Evolutionary conservation across 1,284 basidiomycete species (phyloP).

Genomic region (Ceratobasidium theobromae): DNA sequence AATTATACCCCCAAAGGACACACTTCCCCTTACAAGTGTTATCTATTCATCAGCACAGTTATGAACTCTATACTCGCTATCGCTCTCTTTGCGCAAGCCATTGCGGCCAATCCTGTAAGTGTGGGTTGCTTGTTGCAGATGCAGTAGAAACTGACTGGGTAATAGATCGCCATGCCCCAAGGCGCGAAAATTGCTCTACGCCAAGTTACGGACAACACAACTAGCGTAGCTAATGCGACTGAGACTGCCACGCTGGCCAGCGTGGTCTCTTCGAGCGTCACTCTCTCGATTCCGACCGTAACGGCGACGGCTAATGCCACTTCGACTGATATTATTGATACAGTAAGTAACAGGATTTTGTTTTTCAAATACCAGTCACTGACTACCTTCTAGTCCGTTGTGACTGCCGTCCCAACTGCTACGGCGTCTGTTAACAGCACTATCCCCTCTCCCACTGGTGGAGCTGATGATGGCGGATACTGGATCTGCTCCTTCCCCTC

Average conservation of each 20-base stretch:
- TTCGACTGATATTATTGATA: neutral
- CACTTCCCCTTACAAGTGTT: neutral
- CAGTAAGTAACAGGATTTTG: neutral
- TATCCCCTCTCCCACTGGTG: neutral
- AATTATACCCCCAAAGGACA: neutral
- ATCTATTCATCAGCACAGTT: neutral
- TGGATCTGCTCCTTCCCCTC: slow-evolving; percentile 12
- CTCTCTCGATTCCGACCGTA: neutral
- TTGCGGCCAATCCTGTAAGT: slow-evolving; percentile 21
- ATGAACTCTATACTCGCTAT: slow-evolving; percentile 20
- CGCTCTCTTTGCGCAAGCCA: slow-evolving; percentile 13
- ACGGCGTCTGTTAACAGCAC: neutral
- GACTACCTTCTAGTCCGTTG: neutral
- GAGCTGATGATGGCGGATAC: neutral
- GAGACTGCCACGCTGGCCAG: neutral
- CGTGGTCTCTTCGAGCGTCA: neutral
- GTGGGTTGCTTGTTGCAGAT: neutral
- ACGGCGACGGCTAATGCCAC: neutral
- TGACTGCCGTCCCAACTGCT: neutral
- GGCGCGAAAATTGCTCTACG: neutral
- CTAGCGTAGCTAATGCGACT: neutral
- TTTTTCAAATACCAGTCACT: too few relatives aligned
- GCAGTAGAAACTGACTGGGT: neutral
- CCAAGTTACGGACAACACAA: neutral
- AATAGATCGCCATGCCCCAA: neutral